Evolutionary conservation across 805 yeast genomes (phyloP).

Genomic region (Pichia nanzhaoensis): DNA sequence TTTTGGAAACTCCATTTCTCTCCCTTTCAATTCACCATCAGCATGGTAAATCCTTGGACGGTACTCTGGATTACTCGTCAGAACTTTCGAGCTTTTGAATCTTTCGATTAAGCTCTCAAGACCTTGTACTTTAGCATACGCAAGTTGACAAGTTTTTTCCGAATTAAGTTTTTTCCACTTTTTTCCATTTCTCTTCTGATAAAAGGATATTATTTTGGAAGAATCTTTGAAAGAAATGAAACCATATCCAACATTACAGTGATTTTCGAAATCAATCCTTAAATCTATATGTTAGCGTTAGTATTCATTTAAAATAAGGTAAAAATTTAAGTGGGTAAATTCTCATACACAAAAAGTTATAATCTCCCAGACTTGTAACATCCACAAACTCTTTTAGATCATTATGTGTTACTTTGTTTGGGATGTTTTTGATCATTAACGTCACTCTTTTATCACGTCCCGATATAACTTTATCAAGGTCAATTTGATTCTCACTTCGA

Average conservation of each 20-base stretch:
- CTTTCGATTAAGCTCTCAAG: conserved; percentile 37
- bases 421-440: conserved; percentile 48
- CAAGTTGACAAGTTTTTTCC: conserved; percentile 43
- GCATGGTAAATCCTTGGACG: conserved; percentile 43
- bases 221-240: conserved; percentile 44
- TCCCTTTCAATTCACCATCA: conserved; percentile 37
- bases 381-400: conserved; percentile 42
- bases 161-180: conserved; percentile 43
- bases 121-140: conserved; percentile 49
- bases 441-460: conserved; percentile 43
- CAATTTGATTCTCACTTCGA: conserved; percentile 33
- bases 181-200: conserved; percentile 39
- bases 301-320: not conserved
- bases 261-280: conserved; percentile 45
- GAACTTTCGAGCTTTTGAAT: conserved; percentile 44
- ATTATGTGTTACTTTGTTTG: conserved; percentile 42
- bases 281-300: conserved; percentile 26
- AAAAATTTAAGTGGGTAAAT: not conserved
- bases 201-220: conserved; percentile 38
- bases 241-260: conserved; percentile 52
- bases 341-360: conserved; percentile 35
- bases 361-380: conserved; percentile 33
- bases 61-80: conserved; percentile 39
- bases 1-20: conserved; percentile 36
- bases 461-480: conserved; percentile 32